Evolutionary conservation across 2,329 filamentous ascomycete species (phyloP), one percentile per base, ranked within the genome.

Genomic region (Fusarium liriodendri): DNA sequence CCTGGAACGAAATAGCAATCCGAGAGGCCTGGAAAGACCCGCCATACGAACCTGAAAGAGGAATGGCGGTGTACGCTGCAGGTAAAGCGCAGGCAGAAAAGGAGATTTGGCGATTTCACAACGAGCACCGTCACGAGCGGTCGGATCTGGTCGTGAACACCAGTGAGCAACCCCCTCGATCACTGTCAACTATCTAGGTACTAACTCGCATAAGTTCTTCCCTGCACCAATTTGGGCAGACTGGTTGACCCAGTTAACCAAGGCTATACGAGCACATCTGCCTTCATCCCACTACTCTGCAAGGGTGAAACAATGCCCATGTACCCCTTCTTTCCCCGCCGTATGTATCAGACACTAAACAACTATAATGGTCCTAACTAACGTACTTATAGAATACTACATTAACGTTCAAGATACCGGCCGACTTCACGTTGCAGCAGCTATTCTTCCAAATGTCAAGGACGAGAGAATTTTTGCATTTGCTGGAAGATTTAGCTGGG

Each of bases 81-180:
- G 82, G 81, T 58, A 85, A 85, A 66, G 67, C 74, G 0, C 73
- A 80, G 61, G 76, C 74, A 0, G 83, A 85, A 67, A 73, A 79
- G 59, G 79, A 76, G 5, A 25, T 80, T 6, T 85, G 84, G 83
- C 78, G 80, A 35, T 85, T 79, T 32, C 27, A 63, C 20, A 22
- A 62, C 2, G 60, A 76, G 38, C 67, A 60, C 42, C 37, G 18
- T 10, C 25, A 74, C 11, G 66, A 66, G 9, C 20, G 52, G 14
- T 16, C 75, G 3, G 61, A 54, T 7, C 78, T 80, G 27, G 64
- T 72, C 1, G 52, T 76, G 9, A 80, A 77, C 42, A 73, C 72
- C 10, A 33, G 63, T 68, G 32, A 42, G 47, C 27, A 18, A 14
- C 38, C 10, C 9, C 2, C 22, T 9, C 11, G 16, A 14, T 35